These are phyloP conservation scores for Solanum hybrid DNA, from an alignment of 305 asterid species.

Conservation along the genomic window DNA sequence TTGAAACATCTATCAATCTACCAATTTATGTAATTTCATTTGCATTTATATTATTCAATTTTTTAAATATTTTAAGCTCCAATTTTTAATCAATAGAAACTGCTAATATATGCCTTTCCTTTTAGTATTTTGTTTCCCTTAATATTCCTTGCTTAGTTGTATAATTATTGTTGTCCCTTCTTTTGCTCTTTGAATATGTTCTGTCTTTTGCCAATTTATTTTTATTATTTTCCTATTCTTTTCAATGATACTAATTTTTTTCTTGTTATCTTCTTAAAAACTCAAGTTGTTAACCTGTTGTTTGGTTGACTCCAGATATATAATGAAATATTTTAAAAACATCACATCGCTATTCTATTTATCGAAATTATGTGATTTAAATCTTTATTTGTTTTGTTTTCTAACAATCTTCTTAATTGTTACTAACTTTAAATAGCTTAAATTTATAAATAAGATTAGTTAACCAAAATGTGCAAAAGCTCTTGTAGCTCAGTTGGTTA, in stretches of 20 bases:
- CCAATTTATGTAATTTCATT: too few relatives aligned
- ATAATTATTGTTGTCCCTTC: background rate
- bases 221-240: too few relatives aligned
- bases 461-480: fast-evolving
- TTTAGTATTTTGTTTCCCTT: background rate
- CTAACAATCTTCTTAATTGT: background rate
- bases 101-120: too few relatives aligned
- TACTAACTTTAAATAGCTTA: background rate
- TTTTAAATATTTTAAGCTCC: background rate
- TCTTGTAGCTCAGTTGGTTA: conserved; percentile 84
- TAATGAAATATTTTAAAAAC: too few relatives aligned
- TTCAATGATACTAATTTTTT: background rate
- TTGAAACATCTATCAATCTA: too few relatives aligned
- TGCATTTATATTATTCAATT: background rate
- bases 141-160: background rate
- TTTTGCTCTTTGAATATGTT: background rate
- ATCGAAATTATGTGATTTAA: background rate
- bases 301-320: background rate
- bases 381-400: background rate
- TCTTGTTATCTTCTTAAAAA: background rate
- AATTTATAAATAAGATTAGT: background rate
- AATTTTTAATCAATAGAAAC: too few relatives aligned
- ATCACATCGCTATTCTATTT: background rate
- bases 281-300: background rate
- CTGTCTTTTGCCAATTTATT: background rate